These are phyloP conservation scores for baker's yeast (Saccharomyces cerevisiae) DNA, from an alignment of 805 yeast species.

Conservation along the genomic window DNA sequence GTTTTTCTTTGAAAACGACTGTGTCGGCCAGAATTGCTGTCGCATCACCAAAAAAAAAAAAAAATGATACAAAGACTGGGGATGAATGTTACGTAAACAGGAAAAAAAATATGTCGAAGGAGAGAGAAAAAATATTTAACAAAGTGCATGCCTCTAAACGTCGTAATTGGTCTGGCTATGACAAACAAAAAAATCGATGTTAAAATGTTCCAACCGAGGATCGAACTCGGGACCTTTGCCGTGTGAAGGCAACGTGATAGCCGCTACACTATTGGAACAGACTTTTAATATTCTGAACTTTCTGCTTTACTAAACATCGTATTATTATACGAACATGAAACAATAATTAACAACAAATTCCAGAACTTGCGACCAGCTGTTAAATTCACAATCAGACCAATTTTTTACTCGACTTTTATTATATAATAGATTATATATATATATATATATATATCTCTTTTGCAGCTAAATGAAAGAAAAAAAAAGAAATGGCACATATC, in stretches of 20 bases:
- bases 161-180: neutral
- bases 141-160: too few species aligned
- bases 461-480: neutral
- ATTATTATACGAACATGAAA: neutral
- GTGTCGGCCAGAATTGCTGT: neutral
- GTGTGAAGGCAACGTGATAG: slow-evolving; percentile 36
- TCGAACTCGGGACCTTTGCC: slow-evolving; percentile 36
- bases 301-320: too few species aligned
- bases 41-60: neutral
- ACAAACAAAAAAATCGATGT: too few species aligned
- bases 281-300: neutral
- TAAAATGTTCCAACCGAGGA: slow-evolving; percentile 30
- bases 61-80: neutral
- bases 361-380: neutral
- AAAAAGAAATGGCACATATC: neutral
- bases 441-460: too few species aligned
- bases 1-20: neutral
- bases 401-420: neutral
- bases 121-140: too few species aligned
- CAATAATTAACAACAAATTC: too few species aligned
- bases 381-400: neutral
- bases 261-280: slow-evolving; percentile 33
- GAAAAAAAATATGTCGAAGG: neutral
- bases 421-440: neutral
- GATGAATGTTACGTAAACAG: neutral